Evolutionary conservation across 2,329 filamentous ascomycete species (phyloP), one percentile per base, ranked within the genome.

Genomic region (Ilyonectria destructans): DNA sequence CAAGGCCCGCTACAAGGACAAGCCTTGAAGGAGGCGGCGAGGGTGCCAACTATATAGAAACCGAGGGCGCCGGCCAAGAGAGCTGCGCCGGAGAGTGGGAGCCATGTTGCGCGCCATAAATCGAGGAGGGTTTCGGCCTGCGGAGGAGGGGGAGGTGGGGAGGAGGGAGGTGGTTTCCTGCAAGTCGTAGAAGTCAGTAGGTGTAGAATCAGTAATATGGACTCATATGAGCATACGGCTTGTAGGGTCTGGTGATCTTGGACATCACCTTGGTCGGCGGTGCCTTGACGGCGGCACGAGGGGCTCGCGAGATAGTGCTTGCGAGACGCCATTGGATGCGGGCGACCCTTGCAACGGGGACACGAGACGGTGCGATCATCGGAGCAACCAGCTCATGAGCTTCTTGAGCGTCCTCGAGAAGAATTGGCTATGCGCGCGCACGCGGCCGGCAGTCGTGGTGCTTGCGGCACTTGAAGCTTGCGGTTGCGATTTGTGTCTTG

Each of bases 81-180:
- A 64, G 85, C 83, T 65, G 83, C 82, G 56, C 85, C 85, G 65
- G 85, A 81, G 31, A 88, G 81, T 10, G 83, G 82, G 21, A 82
- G 73, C 81, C 77, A 85, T 70, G 81, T 81, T 77, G 71, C 80
- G 78, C 73, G 80, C 79, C 72, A 81, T 65, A 82, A 75, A 60
- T 74, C 71, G 60, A 79, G 78, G 69, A 82, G 75, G 54, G 80
- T 82, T 64, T 82, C 77, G 61, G 71, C 69, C 60, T 75, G 65
- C 13, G 70, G 70, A 31, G 74, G 76, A 12, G 72, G 74, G 3
- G 74, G 71, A 37, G 74, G 69, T 1, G 68, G 69, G 8, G 67
- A 23, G 13, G 31, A 17, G 12, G 67, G 33, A 29, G 57, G 60
- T 5, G 67, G 15, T 67, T 74, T 75, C 26, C 74, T 76, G 59